phyloP scores from a whole-genome alignment of 306 rosid genomes.

The Corylus americana region DNA sequence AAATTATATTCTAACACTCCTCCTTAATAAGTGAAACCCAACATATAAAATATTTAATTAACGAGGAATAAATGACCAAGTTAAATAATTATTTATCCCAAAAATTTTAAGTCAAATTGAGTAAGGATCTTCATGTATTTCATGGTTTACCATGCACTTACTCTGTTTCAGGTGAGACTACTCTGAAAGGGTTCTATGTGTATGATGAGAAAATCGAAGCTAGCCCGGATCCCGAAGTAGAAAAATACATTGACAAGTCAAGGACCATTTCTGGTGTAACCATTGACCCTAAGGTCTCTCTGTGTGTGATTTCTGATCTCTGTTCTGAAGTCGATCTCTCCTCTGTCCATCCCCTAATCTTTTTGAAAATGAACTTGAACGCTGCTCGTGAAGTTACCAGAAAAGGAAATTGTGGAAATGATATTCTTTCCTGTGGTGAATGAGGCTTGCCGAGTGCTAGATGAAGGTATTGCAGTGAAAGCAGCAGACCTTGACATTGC shows the following conservation, averaged over 20 bases:
- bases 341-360: neutral
- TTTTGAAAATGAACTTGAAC: constrained; percentile 29
- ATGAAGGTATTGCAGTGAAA: constrained; percentile 88
- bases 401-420: constrained; percentile 90
- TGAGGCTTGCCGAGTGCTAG: constrained; percentile 94
- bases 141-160: neutral
- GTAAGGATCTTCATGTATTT: neutral
- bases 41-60: no score
- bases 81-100: no score
- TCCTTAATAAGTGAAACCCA: no score
- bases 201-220: constrained; percentile 76
- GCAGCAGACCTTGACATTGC: constrained; percentile 91
- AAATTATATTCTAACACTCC: no score
- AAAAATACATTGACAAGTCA: constrained; percentile 78
- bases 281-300: constrained; percentile 71
- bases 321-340: neutral
- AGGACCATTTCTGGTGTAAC: constrained; percentile 69
- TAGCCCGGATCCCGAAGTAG: constrained; percentile 78
- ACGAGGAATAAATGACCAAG: no score
- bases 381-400: constrained; percentile 74
- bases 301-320: neutral
- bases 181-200: constrained; percentile 77
- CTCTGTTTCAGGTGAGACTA: constrained; percentile 64
- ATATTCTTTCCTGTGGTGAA: constrained; percentile 93
- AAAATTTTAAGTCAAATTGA: no score